phyloP scores from a whole-genome alignment of 306 rosid species.

The Lithocarpus polystachyus region DNA sequence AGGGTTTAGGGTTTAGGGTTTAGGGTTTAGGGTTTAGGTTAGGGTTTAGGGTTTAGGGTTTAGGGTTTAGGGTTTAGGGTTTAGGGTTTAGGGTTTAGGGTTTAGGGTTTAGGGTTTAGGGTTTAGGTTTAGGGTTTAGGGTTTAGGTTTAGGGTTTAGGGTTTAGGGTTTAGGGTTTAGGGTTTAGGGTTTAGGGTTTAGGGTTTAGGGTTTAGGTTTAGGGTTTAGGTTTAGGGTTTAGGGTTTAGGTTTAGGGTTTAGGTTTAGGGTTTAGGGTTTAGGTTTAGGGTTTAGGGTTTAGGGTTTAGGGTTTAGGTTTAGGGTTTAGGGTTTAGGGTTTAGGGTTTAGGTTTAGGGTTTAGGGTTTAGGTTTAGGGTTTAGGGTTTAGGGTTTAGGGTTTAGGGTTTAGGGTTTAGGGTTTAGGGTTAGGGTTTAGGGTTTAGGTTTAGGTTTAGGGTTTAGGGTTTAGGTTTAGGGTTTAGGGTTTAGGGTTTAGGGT shows the following conservation, averaged over 20 bases:
- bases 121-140: conserved; percentile 7
- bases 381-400: not conserved
- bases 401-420: not conserved
- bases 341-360: not conserved
- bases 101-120: not conserved
- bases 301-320: not conserved
- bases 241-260: not conserved
- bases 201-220: conserved; percentile 2
- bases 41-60: conserved; percentile 6
- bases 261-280: not conserved
- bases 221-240: not conserved
- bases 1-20: conserved; percentile 2
- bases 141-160: not conserved
- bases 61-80: conserved; percentile 5
- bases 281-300: too few relatives aligned
- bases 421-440: not conserved
- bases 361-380: not conserved
- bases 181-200: not conserved
- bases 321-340: not conserved
- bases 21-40: too few relatives aligned
- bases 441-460: not conserved
- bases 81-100: conserved; percentile 4
- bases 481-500: not conserved
- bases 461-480: not conserved
- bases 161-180: not conserved